Conservation (phyloP, 305 asterid species). For the Fraxinus nigra region DNA sequence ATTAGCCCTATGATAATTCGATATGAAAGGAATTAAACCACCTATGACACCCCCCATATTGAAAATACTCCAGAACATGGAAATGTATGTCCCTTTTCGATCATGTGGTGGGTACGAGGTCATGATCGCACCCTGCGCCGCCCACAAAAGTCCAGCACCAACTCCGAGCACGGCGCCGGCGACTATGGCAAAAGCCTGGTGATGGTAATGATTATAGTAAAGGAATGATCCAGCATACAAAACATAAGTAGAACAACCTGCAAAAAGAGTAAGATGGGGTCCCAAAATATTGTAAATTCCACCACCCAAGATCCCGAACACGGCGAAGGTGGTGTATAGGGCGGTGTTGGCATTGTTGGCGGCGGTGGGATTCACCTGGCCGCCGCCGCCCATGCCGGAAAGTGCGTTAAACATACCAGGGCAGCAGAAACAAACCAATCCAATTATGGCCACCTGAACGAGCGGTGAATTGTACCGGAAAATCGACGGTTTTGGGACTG, state of each 20-base stretch:
- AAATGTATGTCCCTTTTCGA: conserved; percentile 73
- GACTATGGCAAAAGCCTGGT: conserved; percentile 65
- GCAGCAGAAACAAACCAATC: conserved; percentile 87
- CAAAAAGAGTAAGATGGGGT: conserved; percentile 57
- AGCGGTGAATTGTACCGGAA: conserved; percentile 78
- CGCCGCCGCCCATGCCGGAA: conserved; percentile 97
- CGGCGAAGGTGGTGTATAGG: conserved; percentile 82
- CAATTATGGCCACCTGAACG: conserved; percentile 65
- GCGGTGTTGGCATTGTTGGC: conserved; percentile 96
- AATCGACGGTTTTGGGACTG: conserved; percentile 24
- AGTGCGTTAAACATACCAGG: conserved; percentile 97
- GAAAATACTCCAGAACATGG: conserved; percentile 86
- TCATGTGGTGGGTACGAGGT: conserved; percentile 85
- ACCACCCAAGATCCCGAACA: conserved; percentile 87
- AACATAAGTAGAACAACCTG: conserved; percentile 77
- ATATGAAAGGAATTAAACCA: conserved; percentile 70
- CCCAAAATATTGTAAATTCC: conserved; percentile 87
- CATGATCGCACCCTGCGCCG: conserved; percentile 90
- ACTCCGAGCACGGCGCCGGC: conserved; percentile 85
- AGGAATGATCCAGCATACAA: conserved; percentile 78
- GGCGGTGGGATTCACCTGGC: conserved; percentile 78
- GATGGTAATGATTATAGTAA: conserved; percentile 73
- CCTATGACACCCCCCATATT: conserved; percentile 92
- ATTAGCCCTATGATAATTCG: conserved; percentile 44
- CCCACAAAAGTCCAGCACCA: conserved; percentile 94